phyloP scores from a whole-genome alignment of 805 yeast genomes.

The Wickerhamomyces bisporus region DNA sequence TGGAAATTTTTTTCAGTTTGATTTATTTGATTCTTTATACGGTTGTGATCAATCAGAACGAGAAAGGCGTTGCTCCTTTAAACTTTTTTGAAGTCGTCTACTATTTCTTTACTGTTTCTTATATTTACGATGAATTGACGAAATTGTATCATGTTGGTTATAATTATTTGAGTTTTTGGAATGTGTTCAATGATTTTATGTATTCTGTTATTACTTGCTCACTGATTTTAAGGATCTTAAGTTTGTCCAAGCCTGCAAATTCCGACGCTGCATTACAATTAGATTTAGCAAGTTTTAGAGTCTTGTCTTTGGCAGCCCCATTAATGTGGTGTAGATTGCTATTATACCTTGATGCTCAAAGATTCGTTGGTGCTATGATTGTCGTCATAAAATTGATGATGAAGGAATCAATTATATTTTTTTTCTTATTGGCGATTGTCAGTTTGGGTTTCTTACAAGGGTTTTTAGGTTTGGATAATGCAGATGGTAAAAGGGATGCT shows the following conservation, averaged over 20 bases:
- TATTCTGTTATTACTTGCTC: slow-evolving; percentile 51
- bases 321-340: slow-evolving; percentile 79
- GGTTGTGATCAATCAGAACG: slow-evolving; percentile 53
- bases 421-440: slow-evolving; percentile 64
- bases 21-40: slow-evolving; percentile 60
- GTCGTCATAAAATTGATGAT: slow-evolving; percentile 82
- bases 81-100: slow-evolving; percentile 50
- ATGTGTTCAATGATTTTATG: slow-evolving; percentile 68
- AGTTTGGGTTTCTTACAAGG: slow-evolving; percentile 83
- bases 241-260: slow-evolving; percentile 24
- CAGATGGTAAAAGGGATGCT: slow-evolving; percentile 79
- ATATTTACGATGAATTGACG: slow-evolving; percentile 58
- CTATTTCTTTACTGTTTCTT: slow-evolving; percentile 63
- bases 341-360: slow-evolving; percentile 70
- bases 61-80: slow-evolving; percentile 29
- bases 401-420: slow-evolving; percentile 81
- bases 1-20: slow-evolving; percentile 66
- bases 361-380: slow-evolving; percentile 84
- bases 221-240: slow-evolving; percentile 45
- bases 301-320: slow-evolving; percentile 78
- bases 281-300: slow-evolving; percentile 59
- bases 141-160: slow-evolving; percentile 76
- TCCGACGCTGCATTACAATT: slow-evolving; percentile 26
- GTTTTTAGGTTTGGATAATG: slow-evolving; percentile 78
- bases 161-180: slow-evolving; percentile 72